phyloP scores from a whole-genome alignment of 2,329 filamentous ascomycete genomes.

The Cordyceps fumosorosea region DNA sequence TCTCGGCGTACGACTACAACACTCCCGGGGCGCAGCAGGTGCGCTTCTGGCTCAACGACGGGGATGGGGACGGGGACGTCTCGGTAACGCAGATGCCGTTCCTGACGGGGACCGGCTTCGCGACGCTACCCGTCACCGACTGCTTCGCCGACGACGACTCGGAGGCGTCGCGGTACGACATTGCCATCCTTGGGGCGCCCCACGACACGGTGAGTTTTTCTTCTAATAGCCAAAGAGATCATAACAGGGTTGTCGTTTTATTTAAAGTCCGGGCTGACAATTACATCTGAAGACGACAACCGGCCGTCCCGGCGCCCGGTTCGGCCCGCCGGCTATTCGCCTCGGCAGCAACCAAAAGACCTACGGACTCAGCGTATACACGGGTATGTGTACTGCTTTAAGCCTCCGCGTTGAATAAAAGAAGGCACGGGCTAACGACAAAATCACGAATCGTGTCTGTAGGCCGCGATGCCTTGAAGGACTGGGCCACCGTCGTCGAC shows the following conservation, averaged over 20 bases:
- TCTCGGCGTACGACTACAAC: constrained; percentile 9
- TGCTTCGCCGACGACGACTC: constrained; percentile 19
- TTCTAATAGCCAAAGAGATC: no score
- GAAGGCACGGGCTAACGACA: neutral
- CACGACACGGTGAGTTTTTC: constrained; percentile 22
- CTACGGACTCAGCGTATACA: constrained; percentile 19
- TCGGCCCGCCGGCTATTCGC: constrained; percentile 76
- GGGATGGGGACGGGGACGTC: constrained; percentile 11
- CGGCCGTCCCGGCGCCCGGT: constrained; percentile 43
- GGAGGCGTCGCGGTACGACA: constrained; percentile 18
- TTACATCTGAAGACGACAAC: constrained; percentile 16
- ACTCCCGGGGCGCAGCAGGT: constrained; percentile 16
- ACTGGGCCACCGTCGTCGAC: constrained; percentile 70
- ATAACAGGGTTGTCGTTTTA: no score
- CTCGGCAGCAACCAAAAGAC: constrained; percentile 62
- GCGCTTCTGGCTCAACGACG: constrained; percentile 15
- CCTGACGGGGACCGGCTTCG: constrained; percentile 19
- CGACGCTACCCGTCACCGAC: constrained; percentile 20
- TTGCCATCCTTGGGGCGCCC: constrained; percentile 24
- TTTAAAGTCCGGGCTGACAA: neutral
- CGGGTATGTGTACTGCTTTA: constrained; percentile 8
- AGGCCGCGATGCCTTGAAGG: constrained; percentile 17
- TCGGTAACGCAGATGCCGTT: constrained; percentile 15
- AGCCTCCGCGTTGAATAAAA: no score
- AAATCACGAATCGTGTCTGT: neutral